Percentiles rank a stretch among this genome's conserved stretches.
Evolutionary conservation across 306 rosid species (phyloP).

Genomic region (Prinsepia uniflora): DNA sequence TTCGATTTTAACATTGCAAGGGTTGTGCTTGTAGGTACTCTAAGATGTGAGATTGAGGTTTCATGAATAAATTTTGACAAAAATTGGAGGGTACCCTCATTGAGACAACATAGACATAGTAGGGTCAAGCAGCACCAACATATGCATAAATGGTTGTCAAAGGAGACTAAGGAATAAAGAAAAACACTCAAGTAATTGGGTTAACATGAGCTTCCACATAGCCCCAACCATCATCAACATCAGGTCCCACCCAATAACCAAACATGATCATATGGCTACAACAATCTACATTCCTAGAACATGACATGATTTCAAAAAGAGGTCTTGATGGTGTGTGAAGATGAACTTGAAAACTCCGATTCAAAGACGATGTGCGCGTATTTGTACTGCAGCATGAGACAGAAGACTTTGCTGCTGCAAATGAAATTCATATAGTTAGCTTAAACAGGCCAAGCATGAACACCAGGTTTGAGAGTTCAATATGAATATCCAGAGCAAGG

Average conservation of each 20-base stretch:
- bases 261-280: constrained; percentile 42
- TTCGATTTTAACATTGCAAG: too few relatives aligned
- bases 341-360: constrained; percentile 26
- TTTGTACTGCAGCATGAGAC: constrained; percentile 35
- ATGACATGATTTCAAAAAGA: constrained; percentile 27
- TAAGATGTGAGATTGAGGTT: too few relatives aligned
- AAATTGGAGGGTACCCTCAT: not conserved
- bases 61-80: not conserved
- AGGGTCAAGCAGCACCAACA: not conserved
- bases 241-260: constrained; percentile 97
- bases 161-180: not conserved
- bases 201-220: constrained; percentile 67
- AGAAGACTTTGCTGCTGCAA: constrained; percentile 58
- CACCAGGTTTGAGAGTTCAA: constrained; percentile 12
- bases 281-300: constrained; percentile 35
- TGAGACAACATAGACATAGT: not conserved
- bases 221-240: constrained; percentile 91
- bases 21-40: too few relatives aligned
- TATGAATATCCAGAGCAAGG: not conserved
- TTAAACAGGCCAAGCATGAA: constrained; percentile 9
- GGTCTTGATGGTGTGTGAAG: constrained; percentile 29
- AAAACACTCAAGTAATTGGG: constrained; percentile 35
- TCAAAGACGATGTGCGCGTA: constrained; percentile 22
- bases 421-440: constrained; percentile 29
- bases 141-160: not conserved